Evolutionary conservation across 2,329 filamentous ascomycete species (phyloP), one percentile per base, ranked within the genome.

Genomic region (Xylaria sp.): DNA sequence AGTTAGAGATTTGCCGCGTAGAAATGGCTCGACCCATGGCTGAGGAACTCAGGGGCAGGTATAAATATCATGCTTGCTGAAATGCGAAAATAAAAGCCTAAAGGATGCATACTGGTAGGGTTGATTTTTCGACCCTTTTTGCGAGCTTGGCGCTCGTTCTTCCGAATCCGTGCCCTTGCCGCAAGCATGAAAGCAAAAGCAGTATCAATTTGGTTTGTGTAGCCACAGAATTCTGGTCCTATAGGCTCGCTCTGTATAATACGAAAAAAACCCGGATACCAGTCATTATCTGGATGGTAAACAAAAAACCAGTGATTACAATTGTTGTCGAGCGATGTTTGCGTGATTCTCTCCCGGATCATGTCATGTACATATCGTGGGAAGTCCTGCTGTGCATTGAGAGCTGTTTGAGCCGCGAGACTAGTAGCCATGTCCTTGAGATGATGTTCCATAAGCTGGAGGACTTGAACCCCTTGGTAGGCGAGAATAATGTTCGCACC

Each of bases 201-300:
- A 0, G 80, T 80, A 65, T 82, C 81, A 27, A 82, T 77, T 62
- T 82, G 79, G 48, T 82, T 81, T 37, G 80, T 80, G 67, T 81
- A 81, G 27, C 80, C 81, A 65, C 80, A 80, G 50, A 82, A 82
- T 1, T 76, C 73, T 6, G 78, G 75, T 3, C 77, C 76, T 0
- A 82, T 69, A 2, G 78, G 79, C 10, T 75, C 75, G 3, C 78
- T 74, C 12, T 81, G 77, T 16, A 82, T 68, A 0, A 82, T 74
- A 6, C 80, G 77, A 58, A 81, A 80, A 64, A 82, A 82, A 4
- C 77, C 78, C 13, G 80, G 79, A 50, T 82, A 81, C 81, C 81
- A 82, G 57, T 81, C 79, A 48, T 79, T 81, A 42, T 82, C 81
- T 1, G 81, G 81, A 35, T 82, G 81, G 42, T 78, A 82, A 2